Conservation (phyloP, 2,329 filamentous ascomycete genomes). For the Penicillium sp. region DNA sequence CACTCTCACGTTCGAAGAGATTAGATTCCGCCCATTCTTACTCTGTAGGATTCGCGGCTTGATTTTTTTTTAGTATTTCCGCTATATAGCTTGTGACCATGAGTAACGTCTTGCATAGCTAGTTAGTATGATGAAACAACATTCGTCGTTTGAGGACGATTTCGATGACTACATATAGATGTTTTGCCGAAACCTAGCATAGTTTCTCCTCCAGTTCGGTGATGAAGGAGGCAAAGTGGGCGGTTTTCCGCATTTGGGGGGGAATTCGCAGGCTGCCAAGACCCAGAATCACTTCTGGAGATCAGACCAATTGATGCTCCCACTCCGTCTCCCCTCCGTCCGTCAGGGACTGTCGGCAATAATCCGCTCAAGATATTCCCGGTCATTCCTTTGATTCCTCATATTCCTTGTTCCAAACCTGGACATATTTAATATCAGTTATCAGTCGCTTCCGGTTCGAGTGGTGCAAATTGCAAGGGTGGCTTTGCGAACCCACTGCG, state of each 20-base stretch:
- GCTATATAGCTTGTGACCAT: conserved; percentile 15
- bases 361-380: not conserved
- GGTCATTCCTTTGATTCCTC: conserved; percentile 5
- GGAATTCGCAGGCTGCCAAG: conserved; percentile 37
- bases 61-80: conserved; percentile 1
- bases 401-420: not conserved
- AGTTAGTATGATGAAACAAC: not conserved
- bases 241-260: conserved; percentile 33
- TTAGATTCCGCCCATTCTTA: conserved; percentile 14
- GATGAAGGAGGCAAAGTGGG: not conserved
- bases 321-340: conserved; percentile 8
- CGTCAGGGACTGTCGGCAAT: not conserved
- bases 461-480: conserved; percentile 17
- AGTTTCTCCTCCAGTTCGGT: no score
- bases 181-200: not conserved
- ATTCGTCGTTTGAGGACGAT: not conserved
- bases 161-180: not conserved
- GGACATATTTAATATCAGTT: not conserved
- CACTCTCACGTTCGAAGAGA: conserved; percentile 40
- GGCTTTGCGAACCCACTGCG: conserved; percentile 11
- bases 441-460: not conserved
- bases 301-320: conserved; percentile 21
- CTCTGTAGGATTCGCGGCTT: not conserved
- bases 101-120: conserved; percentile 14
- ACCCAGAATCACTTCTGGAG: conserved; percentile 21